A percentile compares a stretch with the other conserved stretches of the same genome.
Conservation (phyloP, 1,284 basidiomycete species). For the Rugosomyces carneus region DNA sequence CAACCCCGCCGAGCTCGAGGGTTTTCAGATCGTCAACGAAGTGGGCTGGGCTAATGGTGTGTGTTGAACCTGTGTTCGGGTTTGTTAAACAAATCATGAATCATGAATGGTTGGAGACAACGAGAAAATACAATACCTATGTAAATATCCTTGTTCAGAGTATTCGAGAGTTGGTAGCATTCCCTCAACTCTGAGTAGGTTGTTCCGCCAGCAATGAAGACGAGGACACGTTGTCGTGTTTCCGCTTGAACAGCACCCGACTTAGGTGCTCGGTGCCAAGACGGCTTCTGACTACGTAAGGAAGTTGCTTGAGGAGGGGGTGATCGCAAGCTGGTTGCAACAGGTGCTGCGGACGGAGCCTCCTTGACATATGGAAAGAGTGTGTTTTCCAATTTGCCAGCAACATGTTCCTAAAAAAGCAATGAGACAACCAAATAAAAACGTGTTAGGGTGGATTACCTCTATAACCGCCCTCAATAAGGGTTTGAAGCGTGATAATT, state of each 20-base stretch:
- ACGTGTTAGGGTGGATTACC: constrained; percentile 30
- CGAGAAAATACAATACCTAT: constrained; percentile 58
- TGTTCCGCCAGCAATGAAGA: constrained; percentile 95
- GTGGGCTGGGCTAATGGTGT: constrained; percentile 75
- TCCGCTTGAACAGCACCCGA: constrained; percentile 47
- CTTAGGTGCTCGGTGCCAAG: constrained; percentile 74
- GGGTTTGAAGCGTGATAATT: constrained; percentile 92
- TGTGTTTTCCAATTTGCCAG: constrained; percentile 70
- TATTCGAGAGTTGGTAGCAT: constrained; percentile 73
- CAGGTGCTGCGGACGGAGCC: constrained; percentile 53
- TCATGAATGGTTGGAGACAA: background rate
- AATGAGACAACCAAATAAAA: background rate
- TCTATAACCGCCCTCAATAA: constrained; percentile 81
- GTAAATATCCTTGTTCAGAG: constrained; percentile 83
- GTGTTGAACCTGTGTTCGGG: constrained; percentile 72
- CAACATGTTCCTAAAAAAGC: constrained; percentile 66
- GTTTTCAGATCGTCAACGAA: constrained; percentile 87
- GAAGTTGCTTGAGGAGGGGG: constrained; percentile 59
- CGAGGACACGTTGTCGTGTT: constrained; percentile 75
- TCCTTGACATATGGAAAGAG: constrained; percentile 93
- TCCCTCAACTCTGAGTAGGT: constrained; percentile 94
- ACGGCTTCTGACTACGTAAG: constrained; percentile 78
- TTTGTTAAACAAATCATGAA: background rate
- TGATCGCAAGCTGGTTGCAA: constrained; percentile 40
- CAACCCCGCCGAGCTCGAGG: constrained; percentile 74